Base-by-base conservation (phyloP, 164 flowering plant genomes). In the Chimonanthus praecox region DNA sequence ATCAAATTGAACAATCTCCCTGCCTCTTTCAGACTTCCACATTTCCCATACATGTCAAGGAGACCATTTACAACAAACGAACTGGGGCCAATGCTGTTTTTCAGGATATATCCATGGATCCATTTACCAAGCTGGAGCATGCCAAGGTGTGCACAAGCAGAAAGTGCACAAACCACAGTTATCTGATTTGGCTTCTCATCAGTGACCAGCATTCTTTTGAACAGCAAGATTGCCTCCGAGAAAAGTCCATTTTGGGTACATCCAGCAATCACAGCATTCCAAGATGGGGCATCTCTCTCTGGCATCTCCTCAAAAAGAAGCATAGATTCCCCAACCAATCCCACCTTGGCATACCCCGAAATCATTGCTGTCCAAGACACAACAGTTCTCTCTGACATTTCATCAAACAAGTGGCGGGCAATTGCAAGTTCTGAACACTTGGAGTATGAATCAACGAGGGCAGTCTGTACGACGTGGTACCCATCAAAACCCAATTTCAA, bases 341-440 rank as follows among this genome's bases (percentile, higher is more conserved):
- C 90, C 15, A 78, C 47, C 67, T 84, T 80, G 3, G 80, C 49
- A 69, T 84, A 88, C 70, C 88, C 94, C 60, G 86, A 84, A 61
- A 88, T 58, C 92, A 90, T 84, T 13, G 94, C 88, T 11, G 92
- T 88, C 87, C 87, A 90, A 9, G 90, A 81, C 50, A 87, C 87
- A 47, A 90, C 86, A 80, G 70, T 87, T 16, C 81, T 83, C 47
- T 84, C 85, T 68, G 77, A 9, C 85, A 90, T 90, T 82, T 83
- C 90, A 60, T 83, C 89, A 63, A 87, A 87, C 85, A 88, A 44
- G 70, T 74, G 18, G 7, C 85, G 73, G 2, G 95, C 88, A 67
- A 51, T 47, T 20, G 71, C 79, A 16, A 87, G 18, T 63, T 76
- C 82, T 6, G 74, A 69, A 48, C 74, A 78, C 78, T 84, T 78